Base-by-base conservation (phyloP, 495 filamentous ascomycete genomes). In the Aspergillus haitiensis region DNA sequence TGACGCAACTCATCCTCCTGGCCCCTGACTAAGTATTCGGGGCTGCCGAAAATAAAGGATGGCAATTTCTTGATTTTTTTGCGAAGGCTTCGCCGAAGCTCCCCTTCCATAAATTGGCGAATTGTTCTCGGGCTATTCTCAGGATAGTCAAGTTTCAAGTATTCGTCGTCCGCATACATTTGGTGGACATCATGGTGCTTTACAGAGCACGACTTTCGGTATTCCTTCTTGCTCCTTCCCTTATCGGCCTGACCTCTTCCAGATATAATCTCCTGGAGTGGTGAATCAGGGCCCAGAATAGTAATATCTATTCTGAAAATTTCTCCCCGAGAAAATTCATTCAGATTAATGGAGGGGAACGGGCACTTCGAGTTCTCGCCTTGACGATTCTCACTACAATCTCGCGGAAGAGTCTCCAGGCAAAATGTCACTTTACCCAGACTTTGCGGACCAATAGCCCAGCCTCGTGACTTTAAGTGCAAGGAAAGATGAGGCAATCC, bases 271-370 rank as follows among this genome's bases (percentile, higher is more conserved):
- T 60, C 56, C 10, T 37, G 15, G 16, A 56, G 16, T 11, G n/a
- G 44, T 46, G 58, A 50, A 53, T 76, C 74, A 21, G 81, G 80
- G 15, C 77, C 81, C 2, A 87, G 66, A 32, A 91, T 78, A 13
- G 82, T 87, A 45, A 89, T 75, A 58, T 87, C 79, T 35, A 93
- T 78, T 18, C 70, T 69, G n/a, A 70, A 79, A 52, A 91, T 67
- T 12, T 75, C 72, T 5, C 81, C 82, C 11, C 77, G 72, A 40
- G 75, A 56, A 61, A 56, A 51, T 60, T 55, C 46, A 62, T 61
- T 39, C 35, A 82, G 75, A 36, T 75, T 67, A 59, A 80, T 76
- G 7, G 75, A 65, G 56, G 78, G 75, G 35, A 92, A 66, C 33
- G 66, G 64, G 45, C 73, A 13, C 27, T 12, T 15, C 5, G 40